phyloP scores from a whole-genome alignment of 345 rosid species.

The Microcos paniculata region DNA sequence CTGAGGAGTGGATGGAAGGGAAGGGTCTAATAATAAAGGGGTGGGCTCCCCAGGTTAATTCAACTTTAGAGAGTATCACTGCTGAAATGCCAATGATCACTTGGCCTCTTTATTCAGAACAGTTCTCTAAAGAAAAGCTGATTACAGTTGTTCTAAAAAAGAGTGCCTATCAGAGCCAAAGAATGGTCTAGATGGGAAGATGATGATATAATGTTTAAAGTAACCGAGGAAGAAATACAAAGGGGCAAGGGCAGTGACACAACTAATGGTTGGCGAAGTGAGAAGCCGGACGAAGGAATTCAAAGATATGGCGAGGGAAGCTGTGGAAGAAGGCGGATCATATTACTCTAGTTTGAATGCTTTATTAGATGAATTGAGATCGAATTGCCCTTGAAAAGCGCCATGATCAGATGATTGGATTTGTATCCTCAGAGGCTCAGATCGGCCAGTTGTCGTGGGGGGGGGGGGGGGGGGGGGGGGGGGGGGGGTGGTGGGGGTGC shows the following conservation, averaged over 20 bases:
- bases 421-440: too few relatives aligned
- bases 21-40: constrained; percentile 45
- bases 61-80: constrained; percentile 34
- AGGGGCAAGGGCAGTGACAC: constrained; percentile 26
- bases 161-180: constrained; percentile 31
- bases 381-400: not conserved
- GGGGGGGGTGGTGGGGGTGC: too few relatives aligned
- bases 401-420: too few relatives aligned
- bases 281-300: constrained; percentile 23
- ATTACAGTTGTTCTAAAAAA: constrained; percentile 34
- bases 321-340: constrained; percentile 49
- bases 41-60: constrained; percentile 58
- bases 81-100: constrained; percentile 46
- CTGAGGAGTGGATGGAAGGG: constrained; percentile 36
- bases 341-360: constrained; percentile 32
- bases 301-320: constrained; percentile 32
- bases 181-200: constrained; percentile 17
- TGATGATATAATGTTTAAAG: constrained; percentile 5
- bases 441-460: too few relatives aligned
- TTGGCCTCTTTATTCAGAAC: constrained; percentile 49
- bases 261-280: constrained; percentile 39
- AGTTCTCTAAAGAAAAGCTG: constrained; percentile 42
- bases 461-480: too few relatives aligned
- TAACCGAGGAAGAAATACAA: constrained; percentile 31
- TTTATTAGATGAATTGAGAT: constrained; percentile 35